Conservation (phyloP, 2,329 filamentous ascomycete species). For the Xylaria hypoxylon region DNA sequence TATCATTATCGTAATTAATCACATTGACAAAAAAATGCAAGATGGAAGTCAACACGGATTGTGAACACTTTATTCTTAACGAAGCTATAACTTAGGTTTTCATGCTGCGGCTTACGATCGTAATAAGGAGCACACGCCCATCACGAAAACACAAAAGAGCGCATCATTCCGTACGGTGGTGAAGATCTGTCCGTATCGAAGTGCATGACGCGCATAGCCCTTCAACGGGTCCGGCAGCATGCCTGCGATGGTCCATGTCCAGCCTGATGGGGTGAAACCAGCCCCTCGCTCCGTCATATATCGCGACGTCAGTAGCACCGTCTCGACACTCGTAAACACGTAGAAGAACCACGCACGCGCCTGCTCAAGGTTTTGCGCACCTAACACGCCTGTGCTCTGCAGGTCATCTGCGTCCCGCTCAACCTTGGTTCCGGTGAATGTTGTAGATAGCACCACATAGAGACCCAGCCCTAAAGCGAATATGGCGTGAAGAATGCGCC, state of each 20-base stretch:
- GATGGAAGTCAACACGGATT: background rate
- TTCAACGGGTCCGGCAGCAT: conserved; percentile 74
- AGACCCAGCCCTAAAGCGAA: conserved; percentile 77
- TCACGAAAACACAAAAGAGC: conserved; percentile 80
- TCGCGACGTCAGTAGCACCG: conserved; percentile 76
- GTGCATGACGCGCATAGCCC: conserved; percentile 69
- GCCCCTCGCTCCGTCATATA: conserved; percentile 74
- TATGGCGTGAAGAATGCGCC: conserved; percentile 79
- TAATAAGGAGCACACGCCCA: conserved; percentile 69
- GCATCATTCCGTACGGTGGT: conserved; percentile 78
- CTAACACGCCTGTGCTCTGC: conserved; percentile 50
- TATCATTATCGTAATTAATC: background rate
- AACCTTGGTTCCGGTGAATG: conserved; percentile 74
- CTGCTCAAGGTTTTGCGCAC: conserved; percentile 49
- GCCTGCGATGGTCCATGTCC: conserved; percentile 71
- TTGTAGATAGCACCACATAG: conserved; percentile 75
- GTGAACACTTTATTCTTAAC: background rate
- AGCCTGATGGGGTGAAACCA: conserved; percentile 64
- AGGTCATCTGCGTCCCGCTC: conserved; percentile 63
- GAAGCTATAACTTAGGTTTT: background rate
- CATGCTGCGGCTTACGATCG: conserved; percentile 43
- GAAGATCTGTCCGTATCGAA: conserved; percentile 78
- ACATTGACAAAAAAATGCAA: background rate
- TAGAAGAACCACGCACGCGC: conserved; percentile 73
- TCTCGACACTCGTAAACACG: conserved; percentile 82